Conservation (phyloP, 1,284 basidiomycete species). For the Moesziomyces sp. region DNA sequence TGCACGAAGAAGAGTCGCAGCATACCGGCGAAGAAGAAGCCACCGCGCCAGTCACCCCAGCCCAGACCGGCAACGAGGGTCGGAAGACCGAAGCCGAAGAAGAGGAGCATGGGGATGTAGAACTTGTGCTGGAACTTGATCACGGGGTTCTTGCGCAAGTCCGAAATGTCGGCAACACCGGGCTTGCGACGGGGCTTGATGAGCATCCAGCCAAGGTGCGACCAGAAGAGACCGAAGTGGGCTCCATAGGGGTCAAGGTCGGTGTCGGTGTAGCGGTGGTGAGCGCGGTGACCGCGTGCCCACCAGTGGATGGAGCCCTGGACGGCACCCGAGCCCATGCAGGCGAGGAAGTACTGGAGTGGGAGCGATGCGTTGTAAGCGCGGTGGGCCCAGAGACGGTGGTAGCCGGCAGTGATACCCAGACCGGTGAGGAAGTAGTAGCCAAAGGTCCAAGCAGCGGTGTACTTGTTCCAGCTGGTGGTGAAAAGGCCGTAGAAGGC, state of each 20-base stretch:
- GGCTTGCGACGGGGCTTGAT: constrained; percentile 67
- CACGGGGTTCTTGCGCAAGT: constrained; percentile 63
- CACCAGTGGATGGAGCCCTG: constrained; percentile 67
- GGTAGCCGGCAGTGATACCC: constrained; percentile 65
- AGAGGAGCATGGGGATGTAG: constrained; percentile 65
- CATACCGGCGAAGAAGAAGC: constrained; percentile 66
- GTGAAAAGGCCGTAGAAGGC: constrained; percentile 62
- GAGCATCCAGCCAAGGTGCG: constrained; percentile 67
- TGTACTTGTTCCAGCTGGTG: constrained; percentile 51
- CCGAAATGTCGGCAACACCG: constrained; percentile 65
- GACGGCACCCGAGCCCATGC: constrained; percentile 65
- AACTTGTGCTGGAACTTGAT: constrained; percentile 67
- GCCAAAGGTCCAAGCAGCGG: constrained; percentile 49
- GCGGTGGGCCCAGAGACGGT: constrained; percentile 66
- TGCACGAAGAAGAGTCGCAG: constrained; percentile 65
- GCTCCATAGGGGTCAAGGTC: constrained; percentile 67
- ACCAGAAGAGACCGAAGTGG: constrained; percentile 65
- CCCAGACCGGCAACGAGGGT: constrained; percentile 66
- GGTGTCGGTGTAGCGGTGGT: constrained; percentile 68
- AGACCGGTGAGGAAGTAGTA: constrained; percentile 67
- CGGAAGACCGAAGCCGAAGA: constrained; percentile 64
- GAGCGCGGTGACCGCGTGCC: constrained; percentile 67
- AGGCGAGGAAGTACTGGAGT: constrained; percentile 62
- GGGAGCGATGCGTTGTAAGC: constrained; percentile 60
- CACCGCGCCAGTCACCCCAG: constrained; percentile 66